Evolutionary conservation across 2,329 filamentous ascomycete species (phyloP).

Genomic region (Anthostomella pinea): DNA sequence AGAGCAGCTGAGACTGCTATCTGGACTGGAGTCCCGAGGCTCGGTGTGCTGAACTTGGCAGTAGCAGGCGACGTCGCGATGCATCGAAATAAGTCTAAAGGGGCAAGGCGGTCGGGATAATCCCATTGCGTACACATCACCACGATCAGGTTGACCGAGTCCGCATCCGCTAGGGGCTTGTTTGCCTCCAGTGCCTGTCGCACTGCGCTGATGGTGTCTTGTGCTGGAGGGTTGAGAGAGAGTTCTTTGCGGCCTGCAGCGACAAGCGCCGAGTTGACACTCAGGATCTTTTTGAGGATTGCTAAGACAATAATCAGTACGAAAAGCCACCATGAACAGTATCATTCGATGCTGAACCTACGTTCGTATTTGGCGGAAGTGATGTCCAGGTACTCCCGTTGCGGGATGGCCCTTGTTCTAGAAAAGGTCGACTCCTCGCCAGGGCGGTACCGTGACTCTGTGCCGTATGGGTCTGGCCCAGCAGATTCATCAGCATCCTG

Average conservation of each 20-base stretch:
- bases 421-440: slow-evolving; percentile 54
- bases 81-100: slow-evolving; percentile 83
- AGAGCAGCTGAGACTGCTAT: slow-evolving; percentile 40
- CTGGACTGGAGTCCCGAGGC: slow-evolving; percentile 59
- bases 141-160: slow-evolving; percentile 62
- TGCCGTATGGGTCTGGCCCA: slow-evolving; percentile 71
- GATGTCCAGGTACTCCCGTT: slow-evolving; percentile 76
- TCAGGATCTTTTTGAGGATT: slow-evolving; percentile 73
- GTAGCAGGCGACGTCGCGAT: slow-evolving; percentile 66
- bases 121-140: slow-evolving; percentile 79
- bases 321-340: background rate
- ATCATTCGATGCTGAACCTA: slow-evolving; percentile 27
- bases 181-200: slow-evolving; percentile 61
- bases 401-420: slow-evolving; percentile 65
- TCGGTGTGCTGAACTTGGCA: slow-evolving; percentile 56
- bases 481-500: slow-evolving; percentile 48
- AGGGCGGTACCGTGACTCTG: slow-evolving; percentile 75
- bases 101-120: slow-evolving; percentile 73
- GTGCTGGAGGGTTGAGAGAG: slow-evolving; percentile 69
- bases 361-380: slow-evolving; percentile 67
- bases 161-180: slow-evolving; percentile 46
- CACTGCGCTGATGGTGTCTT: slow-evolving; percentile 59
- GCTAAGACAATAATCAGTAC: slow-evolving; percentile 35
- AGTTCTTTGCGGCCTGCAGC: slow-evolving; percentile 69
- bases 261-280: slow-evolving; percentile 72